Base-by-base conservation (phyloP, 345 rosid species). In the Linum trigynum region DNA sequence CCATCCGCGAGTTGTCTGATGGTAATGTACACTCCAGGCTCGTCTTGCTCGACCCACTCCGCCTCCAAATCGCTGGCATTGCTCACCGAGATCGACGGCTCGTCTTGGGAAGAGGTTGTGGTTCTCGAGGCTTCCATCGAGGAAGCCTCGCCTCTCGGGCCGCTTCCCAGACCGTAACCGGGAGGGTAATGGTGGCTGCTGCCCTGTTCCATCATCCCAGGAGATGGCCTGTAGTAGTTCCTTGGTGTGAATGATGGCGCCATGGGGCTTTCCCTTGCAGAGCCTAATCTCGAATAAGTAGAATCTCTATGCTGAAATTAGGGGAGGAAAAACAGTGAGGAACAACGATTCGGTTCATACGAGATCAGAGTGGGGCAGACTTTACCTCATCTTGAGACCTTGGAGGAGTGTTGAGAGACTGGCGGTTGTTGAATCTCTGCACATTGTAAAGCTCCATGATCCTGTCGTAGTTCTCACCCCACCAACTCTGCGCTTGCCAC, bases 401-500 rank as follows among this genome's bases (percentile, higher is more conserved):
- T 4, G 88, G 75, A n/a, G 99, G 97, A 42, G 96, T 86, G 70
- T 88, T 80, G 61, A 94, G 90, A 53, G 99, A 96, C 73, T 90
- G 97, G 3, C 96, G 89, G 60, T 94, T 23, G 32, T 23, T 94
- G 68, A 94, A 94, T 83, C 87, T 90, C 64, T 90, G 99, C 45
- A 94, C 99, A 76, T 94, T 90, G 70, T 94, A 94, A 53, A 94
- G 95, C 81, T 90, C 99, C 86, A 88, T 90, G 76, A 94, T 88
- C 68, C 95, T 79, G 53, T 94, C 99, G 4, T 81, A 94, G 58
- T 94, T 94, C 81, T 94, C 97, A 15, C 87, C 96, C 99, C 99
- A 94, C 99, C 99, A 94, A 57, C 87, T 68, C 79, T 94, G 99
- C 0, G 99, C 99, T 80, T 94, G 95, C 95, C 92, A 94, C 69